These are phyloP conservation scores for Erythrophleum ivorense DNA, from an alignment of 331 rosid genomes.

Conservation along the genomic window DNA sequence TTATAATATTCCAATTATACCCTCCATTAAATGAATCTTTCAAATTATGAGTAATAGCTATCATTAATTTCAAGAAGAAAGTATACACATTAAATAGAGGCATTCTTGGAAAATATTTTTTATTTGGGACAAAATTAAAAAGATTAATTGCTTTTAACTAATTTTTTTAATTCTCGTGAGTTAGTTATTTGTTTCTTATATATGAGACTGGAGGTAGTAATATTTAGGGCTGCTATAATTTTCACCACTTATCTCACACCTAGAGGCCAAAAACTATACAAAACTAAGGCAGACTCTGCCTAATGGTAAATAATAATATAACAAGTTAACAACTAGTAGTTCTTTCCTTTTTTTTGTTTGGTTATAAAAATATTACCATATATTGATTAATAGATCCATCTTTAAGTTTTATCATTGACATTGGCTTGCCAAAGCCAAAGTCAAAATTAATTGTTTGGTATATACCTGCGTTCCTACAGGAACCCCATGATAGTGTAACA, in stretches of 20 bases:
- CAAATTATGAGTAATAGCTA: no score
- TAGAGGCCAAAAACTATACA: neutral
- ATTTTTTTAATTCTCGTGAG: no score
- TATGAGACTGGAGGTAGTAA: no score
- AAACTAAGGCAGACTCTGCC: neutral
- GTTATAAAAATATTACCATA: no score
- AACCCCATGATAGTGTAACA: neutral
- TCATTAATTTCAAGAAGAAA: no score
- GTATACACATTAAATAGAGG: no score
- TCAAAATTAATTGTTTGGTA: neutral
- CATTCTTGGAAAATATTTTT: no score
- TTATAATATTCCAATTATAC: no score
- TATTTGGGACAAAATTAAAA: no score
- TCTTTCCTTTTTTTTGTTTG: neutral
- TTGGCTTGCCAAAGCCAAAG: constrained; percentile 3
- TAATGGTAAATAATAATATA: neutral
- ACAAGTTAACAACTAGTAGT: neutral
- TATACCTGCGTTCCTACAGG: neutral
- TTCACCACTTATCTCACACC: constrained; percentile 3
- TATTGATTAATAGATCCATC: neutral
- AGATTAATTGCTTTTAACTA: no score
- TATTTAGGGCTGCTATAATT: neutral
- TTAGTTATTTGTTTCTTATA: no score
- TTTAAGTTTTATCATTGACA: neutral
- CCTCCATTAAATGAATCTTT: no score